Conservation (phyloP, 169 alveolate genomes). For the Sarcocystis neurona region DNA sequence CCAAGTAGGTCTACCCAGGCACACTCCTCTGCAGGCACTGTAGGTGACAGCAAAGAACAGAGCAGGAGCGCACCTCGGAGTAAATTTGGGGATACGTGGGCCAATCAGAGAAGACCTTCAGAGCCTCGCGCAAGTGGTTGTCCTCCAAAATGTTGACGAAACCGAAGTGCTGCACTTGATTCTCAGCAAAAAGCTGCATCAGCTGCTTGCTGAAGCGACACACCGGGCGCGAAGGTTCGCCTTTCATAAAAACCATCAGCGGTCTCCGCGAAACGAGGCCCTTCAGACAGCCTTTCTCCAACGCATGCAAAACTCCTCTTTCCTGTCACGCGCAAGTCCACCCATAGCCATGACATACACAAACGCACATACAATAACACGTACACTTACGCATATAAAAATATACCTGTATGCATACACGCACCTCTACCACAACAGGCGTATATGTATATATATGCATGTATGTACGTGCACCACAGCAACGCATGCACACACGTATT, state of each 20-base stretch:
- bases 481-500: neutral
- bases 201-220: conserved; percentile 43
- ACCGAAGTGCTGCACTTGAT: conserved; percentile 18
- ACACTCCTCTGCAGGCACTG: too few species aligned
- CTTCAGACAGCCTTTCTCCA: neutral
- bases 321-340: neutral
- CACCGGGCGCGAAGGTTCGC: conserved; percentile 31
- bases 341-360: neutral
- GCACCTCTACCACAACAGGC: neutral
- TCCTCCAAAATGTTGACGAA: conserved; percentile 51
- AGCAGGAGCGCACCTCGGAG: conserved; percentile 5
- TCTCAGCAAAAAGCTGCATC: conserved; percentile 33
- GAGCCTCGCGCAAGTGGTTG: conserved; percentile 49
- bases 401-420: neutral
- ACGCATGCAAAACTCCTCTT: neutral
- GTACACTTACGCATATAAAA: neutral
- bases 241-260: conserved; percentile 62
- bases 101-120: conserved; percentile 52
- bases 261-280: neutral
- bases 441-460: neutral
- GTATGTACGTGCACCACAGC: neutral
- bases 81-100: conserved; percentile 64
- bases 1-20: too few species aligned
- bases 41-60: too few species aligned
- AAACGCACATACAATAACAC: neutral